Evolutionary conservation across 345 rosid species (phyloP).

Genomic region (Brassica cretica): DNA sequence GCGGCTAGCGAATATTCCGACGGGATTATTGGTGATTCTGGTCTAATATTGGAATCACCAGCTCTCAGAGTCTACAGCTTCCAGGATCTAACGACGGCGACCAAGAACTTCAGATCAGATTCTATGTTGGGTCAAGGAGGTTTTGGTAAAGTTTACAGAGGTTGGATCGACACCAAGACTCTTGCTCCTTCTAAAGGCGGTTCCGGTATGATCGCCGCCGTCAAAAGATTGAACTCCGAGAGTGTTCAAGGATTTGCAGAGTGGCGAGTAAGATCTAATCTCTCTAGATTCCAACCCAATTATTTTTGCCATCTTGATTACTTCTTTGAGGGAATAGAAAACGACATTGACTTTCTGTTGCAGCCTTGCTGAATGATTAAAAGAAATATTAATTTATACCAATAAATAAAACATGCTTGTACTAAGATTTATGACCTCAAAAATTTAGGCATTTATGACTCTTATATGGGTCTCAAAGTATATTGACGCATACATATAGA

Average conservation of each 20-base stretch:
- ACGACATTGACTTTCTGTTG: slow-evolving; percentile 29
- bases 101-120: slow-evolving; percentile 64
- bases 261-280: slow-evolving; percentile 66
- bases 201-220: slow-evolving; percentile 64
- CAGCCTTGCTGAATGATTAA: slow-evolving; percentile 3
- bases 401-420: background rate
- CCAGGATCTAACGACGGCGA: slow-evolving; percentile 60
- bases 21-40: slow-evolving; percentile 29
- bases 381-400: background rate
- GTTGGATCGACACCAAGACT: slow-evolving; percentile 71
- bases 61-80: slow-evolving; percentile 57
- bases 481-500: background rate
- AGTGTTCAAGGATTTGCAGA: slow-evolving; percentile 71
- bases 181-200: slow-evolving; percentile 61
- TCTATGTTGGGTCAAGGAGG: slow-evolving; percentile 79
- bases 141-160: slow-evolving; percentile 80
- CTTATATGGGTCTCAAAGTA: background rate
- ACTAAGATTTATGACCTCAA: too few relatives aligned
- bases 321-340: slow-evolving; percentile 9
- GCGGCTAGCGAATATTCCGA: slow-evolving; percentile 42
- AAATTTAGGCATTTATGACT: too few relatives aligned
- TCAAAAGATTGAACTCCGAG: slow-evolving; percentile 68
- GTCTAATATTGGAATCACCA: slow-evolving; percentile 39
- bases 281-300: background rate
- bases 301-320: slow-evolving; percentile 1